These are phyloP conservation scores for Porcisia deanei DNA, from an alignment of 208 protist species.

Conservation along the genomic window DNA sequence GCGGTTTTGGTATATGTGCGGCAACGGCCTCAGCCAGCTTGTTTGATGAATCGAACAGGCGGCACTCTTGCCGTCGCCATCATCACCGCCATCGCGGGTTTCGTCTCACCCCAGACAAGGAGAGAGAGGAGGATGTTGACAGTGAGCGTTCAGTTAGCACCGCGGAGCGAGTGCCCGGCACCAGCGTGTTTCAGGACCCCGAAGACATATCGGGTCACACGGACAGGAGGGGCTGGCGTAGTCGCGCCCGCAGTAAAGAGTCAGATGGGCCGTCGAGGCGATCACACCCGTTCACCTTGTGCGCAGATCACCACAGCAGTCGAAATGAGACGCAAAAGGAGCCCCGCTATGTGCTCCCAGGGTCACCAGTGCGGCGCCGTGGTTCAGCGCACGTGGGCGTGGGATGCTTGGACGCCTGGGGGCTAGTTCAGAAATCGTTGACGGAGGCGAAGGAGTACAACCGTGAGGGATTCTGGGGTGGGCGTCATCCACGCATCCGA, in stretches of 20 bases:
- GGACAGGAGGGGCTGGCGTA: neutral
- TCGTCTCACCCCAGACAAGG: neutral
- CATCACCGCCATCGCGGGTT: neutral
- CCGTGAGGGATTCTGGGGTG: neutral
- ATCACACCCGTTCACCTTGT: neutral
- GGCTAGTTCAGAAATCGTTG: slow-evolving; percentile 23
- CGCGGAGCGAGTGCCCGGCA: neutral
- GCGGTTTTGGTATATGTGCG: neutral
- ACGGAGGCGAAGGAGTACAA: slow-evolving; percentile 2
- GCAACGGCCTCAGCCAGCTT: neutral
- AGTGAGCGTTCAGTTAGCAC: neutral
- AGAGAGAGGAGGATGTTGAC: neutral
- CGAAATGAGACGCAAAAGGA: too few species aligned
- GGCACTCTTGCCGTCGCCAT: neutral
- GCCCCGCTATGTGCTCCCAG: neutral
- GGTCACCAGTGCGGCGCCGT: neutral
- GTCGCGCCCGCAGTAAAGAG: neutral
- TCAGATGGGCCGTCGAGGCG: too few species aligned
- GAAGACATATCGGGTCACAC: neutral
- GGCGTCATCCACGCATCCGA: neutral
- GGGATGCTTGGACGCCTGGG: slow-evolving; percentile 16
- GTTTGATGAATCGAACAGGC: neutral
- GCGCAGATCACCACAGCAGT: neutral
- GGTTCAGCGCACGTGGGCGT: neutral
- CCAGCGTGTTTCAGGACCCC: neutral